These are phyloP conservation scores for Blastomyces parvus DNA, from an alignment of 2,329 filamentous ascomycete genomes.

Conservation along the genomic window DNA sequence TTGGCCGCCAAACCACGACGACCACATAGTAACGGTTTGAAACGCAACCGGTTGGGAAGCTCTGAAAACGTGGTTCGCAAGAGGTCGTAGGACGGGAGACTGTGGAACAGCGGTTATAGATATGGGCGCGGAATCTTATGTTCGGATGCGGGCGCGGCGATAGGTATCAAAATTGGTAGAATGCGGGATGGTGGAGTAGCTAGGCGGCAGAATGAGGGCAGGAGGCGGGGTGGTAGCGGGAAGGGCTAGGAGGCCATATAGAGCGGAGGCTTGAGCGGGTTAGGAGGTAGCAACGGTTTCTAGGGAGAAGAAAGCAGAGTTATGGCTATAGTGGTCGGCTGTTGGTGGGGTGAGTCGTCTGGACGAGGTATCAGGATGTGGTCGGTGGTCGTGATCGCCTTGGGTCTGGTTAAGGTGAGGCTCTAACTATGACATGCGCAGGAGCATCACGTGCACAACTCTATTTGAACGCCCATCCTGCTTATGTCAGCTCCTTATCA, in stretches of 20 bases:
- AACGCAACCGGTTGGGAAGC: neutral
- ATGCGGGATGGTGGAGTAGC: neutral
- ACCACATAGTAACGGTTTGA: constrained; percentile 46
- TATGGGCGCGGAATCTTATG: neutral
- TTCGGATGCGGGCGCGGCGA: neutral
- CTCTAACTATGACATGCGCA: neutral
- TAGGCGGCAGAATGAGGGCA: neutral
- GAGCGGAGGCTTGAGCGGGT: neutral
- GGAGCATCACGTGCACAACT: constrained; percentile 26
- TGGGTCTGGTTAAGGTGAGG: neutral
- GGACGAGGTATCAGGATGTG: neutral
- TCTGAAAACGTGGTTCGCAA: constrained; percentile 6
- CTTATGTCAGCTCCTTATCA: constrained; percentile 3
- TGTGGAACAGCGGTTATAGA: constrained; percentile 9
- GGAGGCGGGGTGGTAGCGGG: neutral
- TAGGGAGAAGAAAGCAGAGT: neutral
- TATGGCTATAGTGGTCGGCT: neutral
- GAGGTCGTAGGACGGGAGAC: constrained; percentile 1
- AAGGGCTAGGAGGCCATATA: neutral
- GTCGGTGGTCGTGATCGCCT: neutral
- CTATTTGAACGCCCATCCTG: constrained; percentile 6
- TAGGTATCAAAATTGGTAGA: constrained; percentile 2
- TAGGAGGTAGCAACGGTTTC: neutral
- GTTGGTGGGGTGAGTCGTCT: neutral
- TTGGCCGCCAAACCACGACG: constrained; percentile 86